Percentiles rank a stretch among this genome's conserved stretches.
Evolutionary conservation across 768 basidiomycete genomes (phyloP).

Genomic region (Paxillus ammoniavirescens): DNA sequence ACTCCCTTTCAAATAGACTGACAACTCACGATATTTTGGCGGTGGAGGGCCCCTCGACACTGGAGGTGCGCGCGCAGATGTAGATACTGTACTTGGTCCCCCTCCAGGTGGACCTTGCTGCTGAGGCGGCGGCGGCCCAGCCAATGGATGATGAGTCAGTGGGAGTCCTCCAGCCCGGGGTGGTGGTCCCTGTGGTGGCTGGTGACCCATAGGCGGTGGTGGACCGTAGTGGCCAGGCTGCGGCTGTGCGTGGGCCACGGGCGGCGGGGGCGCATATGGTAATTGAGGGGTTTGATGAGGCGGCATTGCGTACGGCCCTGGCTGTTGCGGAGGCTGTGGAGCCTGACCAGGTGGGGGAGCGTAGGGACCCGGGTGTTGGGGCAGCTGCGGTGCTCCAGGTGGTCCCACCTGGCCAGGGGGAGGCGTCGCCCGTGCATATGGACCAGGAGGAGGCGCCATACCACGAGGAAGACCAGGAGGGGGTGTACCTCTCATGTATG

Average conservation of each 20-base stretch:
- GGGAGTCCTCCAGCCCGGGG: constrained; percentile 29
- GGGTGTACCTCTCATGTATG: constrained; percentile 40
- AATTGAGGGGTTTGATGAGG: constrained; percentile 25
- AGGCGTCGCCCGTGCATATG: constrained; percentile 41
- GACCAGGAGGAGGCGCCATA: constrained; percentile 30
- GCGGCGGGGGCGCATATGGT: constrained; percentile 28
- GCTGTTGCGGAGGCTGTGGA: constrained; percentile 16
- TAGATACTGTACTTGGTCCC: constrained; percentile 25
- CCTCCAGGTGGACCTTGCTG: constrained; percentile 29
- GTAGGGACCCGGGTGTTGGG: constrained; percentile 25
- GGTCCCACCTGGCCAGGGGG: constrained; percentile 34
- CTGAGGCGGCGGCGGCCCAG: constrained; percentile 24
- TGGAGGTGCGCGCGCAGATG: constrained; percentile 29
- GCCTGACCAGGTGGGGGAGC: constrained; percentile 17
- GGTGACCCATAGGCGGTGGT: constrained; percentile 25
- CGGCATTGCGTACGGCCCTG: constrained; percentile 24
- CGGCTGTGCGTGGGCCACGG: constrained; percentile 12
- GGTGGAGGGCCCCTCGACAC: constrained; percentile 39
- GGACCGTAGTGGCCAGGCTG: constrained; percentile 27
- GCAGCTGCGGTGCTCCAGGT: constrained; percentile 24
- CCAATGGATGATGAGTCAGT: constrained; percentile 30
- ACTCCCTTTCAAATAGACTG: neutral
- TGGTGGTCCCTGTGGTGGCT: constrained; percentile 27
- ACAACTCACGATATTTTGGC: constrained; percentile 60
- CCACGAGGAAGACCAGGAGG: constrained; percentile 36